These are phyloP conservation scores for Papilionanthe hybrid DNA, from an alignment of 116 monocot species.

Conservation along the genomic window DNA sequence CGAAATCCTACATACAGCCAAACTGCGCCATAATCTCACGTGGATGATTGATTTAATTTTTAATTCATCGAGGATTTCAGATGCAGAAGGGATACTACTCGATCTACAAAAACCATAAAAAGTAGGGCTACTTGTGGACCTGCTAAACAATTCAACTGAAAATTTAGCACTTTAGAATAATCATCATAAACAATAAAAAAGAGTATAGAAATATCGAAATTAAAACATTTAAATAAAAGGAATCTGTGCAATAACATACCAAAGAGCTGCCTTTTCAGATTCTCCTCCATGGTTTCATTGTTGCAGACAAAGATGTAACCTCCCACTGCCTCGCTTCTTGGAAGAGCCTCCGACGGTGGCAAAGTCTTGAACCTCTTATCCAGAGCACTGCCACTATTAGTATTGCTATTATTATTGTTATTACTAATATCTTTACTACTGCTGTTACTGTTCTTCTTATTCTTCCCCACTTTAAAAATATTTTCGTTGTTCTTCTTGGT, in stretches of 20 bases:
- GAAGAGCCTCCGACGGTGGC: slow-evolving; percentile 51
- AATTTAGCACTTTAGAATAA: neutral
- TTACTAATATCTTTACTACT: neutral
- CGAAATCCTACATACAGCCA: too few relatives aligned
- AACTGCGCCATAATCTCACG: neutral
- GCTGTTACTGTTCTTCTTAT: slow-evolving; percentile 11
- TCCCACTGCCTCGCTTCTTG: slow-evolving; percentile 43
- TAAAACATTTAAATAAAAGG: neutral
- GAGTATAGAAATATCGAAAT: neutral
- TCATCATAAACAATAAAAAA: neutral
- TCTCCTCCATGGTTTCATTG: slow-evolving; percentile 70
- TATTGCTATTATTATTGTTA: slow-evolving; percentile 14
- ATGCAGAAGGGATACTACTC: neutral
- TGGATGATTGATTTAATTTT: neutral
- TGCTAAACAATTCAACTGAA: neutral
- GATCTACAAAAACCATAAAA: neutral
- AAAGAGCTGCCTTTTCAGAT: slow-evolving; percentile 48
- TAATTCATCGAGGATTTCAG: neutral
- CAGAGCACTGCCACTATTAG: neutral
- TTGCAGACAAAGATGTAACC: slow-evolving; percentile 66
- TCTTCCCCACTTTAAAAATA: slow-evolving; percentile 13
- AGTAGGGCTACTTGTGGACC: neutral
- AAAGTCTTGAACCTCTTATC: slow-evolving; percentile 56
- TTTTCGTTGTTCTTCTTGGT: slow-evolving; percentile 20
- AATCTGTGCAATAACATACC: slow-evolving; percentile 16